Percentiles rank a stretch among this genome's conserved stretches.
Evolutionary conservation across 148 eudicot species (phyloP).

Genomic region (Spergularia marina): DNA sequence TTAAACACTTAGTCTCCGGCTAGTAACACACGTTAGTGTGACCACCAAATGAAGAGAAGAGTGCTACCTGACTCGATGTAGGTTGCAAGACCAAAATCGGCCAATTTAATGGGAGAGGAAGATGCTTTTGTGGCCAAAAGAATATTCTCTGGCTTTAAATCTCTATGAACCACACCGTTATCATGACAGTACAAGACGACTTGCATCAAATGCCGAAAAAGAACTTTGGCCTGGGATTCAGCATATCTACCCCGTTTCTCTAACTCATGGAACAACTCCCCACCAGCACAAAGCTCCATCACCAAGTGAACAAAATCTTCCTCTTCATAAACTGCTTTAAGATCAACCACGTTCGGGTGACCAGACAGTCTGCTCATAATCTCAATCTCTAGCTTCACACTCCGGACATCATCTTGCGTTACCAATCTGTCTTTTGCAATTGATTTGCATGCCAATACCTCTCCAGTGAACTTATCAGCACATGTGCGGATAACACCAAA

Average conservation of each 20-base stretch:
- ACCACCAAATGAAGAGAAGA: conserved; percentile 4
- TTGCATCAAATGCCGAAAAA: conserved; percentile 72
- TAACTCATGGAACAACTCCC: conserved; percentile 75
- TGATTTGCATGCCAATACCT: conserved; percentile 74
- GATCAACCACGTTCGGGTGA: conserved; percentile 72
- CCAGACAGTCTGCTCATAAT: conserved; percentile 75
- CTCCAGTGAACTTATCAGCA: conserved; percentile 57
- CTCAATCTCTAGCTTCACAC: conserved; percentile 83
- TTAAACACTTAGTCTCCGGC: conserved; percentile 25
- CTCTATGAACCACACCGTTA: conserved; percentile 87
- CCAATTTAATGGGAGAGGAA: conserved; percentile 77
- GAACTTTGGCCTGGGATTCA: conserved; percentile 56
- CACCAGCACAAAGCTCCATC: conserved; percentile 95
- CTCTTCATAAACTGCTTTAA: conserved; percentile 88
- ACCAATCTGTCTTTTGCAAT: conserved; percentile 70
- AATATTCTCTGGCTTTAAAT: conserved; percentile 86
- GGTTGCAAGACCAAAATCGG: conserved; percentile 94
- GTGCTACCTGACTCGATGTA: conserved; percentile 68
- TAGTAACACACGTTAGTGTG: conserved; percentile 7
- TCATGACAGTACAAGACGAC: conserved; percentile 78
- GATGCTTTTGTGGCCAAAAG: conserved; percentile 64
- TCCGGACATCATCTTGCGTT: conserved; percentile 62
- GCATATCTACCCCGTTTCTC: conserved; percentile 67
- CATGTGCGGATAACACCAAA: conserved; percentile 72
- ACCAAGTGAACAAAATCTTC: conserved; percentile 75